phyloP scores from a whole-genome alignment of 108 stramenopile species.

The Chaetoceros muelleri region DNA sequence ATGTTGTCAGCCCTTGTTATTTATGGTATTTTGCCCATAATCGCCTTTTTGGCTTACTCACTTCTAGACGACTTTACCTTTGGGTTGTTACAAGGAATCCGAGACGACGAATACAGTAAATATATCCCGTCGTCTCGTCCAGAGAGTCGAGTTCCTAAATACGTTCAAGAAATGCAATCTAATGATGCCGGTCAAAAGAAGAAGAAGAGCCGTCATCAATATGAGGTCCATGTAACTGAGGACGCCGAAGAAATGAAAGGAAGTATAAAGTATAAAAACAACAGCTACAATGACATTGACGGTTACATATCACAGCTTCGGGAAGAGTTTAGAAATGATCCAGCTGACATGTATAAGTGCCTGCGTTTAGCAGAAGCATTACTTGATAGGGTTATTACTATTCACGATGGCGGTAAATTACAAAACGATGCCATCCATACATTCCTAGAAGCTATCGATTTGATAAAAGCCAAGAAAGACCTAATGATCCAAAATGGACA shows the following conservation, averaged over 20 bases:
- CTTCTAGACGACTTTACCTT: not conserved
- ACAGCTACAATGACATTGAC: too few species aligned
- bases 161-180: too few species aligned
- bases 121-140: too few species aligned
- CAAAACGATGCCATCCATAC: slow-evolving; percentile 54
- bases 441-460: slow-evolving; percentile 30
- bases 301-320: too few species aligned
- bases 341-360: slow-evolving; percentile 18
- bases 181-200: too few species aligned
- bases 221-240: too few species aligned
- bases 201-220: too few species aligned
- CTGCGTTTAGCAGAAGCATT: slow-evolving; percentile 52
- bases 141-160: too few species aligned
- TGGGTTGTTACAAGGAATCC: not conserved
- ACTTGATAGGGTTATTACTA: slow-evolving; percentile 40
- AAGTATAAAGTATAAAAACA: too few species aligned
- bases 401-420: slow-evolving; percentile 66
- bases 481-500: slow-evolving; percentile 10
- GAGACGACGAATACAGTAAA: too few species aligned
- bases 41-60: not conserved
- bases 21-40: not conserved
- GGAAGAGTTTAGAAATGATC: slow-evolving; percentile 8
- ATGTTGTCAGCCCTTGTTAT: too few species aligned
- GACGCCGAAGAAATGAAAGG: too few species aligned
- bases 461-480: slow-evolving; percentile 16